Evolutionary conservation across 2,329 filamentous ascomycete species (phyloP).

Genomic region (Aspergillus fumigatiaffinis): DNA sequence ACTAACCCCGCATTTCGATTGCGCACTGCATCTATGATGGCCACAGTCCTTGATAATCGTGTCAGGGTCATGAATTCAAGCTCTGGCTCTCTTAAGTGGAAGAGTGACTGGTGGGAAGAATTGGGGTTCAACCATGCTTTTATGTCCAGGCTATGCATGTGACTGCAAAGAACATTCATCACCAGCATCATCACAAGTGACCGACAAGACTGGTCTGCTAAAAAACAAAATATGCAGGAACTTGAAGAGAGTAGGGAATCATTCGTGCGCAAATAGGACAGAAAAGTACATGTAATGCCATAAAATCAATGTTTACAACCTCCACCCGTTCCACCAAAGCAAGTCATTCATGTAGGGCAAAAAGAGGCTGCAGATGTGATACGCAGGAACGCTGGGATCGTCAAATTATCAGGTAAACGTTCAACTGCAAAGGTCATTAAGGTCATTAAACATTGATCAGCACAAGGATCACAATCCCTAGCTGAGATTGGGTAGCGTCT

Average conservation of each 20-base stretch:
- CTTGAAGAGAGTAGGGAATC: conserved; percentile 17
- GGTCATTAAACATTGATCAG: neutral
- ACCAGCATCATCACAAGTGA: neutral
- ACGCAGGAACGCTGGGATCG: conserved; percentile 10
- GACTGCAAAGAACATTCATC: neutral
- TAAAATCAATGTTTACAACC: conserved; percentile 10
- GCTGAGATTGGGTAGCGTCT: neutral
- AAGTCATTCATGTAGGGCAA: conserved; percentile 5
- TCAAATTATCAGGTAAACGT: neutral
- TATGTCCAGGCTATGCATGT: neutral
- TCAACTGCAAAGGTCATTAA: conserved; percentile 1
- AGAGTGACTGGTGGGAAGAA: neutral
- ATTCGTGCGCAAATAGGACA: conserved; percentile 6
- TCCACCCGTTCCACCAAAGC: conserved; percentile 4
- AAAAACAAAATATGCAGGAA: neutral
- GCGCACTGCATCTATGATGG: neutral
- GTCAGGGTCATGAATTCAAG: too few species aligned
- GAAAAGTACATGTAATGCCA: conserved; percentile 1
- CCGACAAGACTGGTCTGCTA: neutral
- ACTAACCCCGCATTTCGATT: neutral
- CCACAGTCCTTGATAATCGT: neutral
- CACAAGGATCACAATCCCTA: neutral
- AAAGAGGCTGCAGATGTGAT: conserved; percentile 7
- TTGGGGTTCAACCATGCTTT: neutral
- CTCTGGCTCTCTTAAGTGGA: neutral